Evolutionary conservation across 495 filamentous ascomycete genomes (phyloP), one percentile per base, ranked within the genome.

Genomic region (Tuber borchii): DNA sequence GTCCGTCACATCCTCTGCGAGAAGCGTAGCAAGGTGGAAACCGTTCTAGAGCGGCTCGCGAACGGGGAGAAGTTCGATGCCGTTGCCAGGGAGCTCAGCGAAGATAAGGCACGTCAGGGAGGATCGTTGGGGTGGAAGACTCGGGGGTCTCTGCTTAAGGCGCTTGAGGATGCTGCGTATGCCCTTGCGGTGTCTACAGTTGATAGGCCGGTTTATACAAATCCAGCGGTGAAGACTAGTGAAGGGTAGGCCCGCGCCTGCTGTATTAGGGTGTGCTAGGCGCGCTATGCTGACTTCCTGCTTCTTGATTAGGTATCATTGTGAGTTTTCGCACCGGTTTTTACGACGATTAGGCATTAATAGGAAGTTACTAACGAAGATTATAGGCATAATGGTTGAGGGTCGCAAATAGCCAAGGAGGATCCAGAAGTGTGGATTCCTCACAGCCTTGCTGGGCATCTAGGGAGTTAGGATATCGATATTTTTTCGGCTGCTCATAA

Each of bases 1-100:
- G 82, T 83, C 17, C 81, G 82, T 16, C 82, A 83, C 61, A 83
- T 83, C 69, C 82, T 83, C 4, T 83, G 82, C 79, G 81, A 79
- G 75, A 83, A 83, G 70, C 74, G 77, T 71, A 74, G 72, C 37
- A 78, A 83, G 69, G 79, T 81, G 75, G 73, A 72, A 78, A 37
- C 74, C 5, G 82, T 78, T 1, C 73, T 83, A 6, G 79, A 81
- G 65, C 78, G 82, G 20, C 51, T 83, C 8, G 78, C 74, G 10
- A 75, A 73, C 51, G 82, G 82, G 8, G 82, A 83, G 70, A 76
- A 75, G 43, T 83, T 83, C 42, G 82, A 83, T 46, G 72, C 75
- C 0, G 81, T 83, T 16, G 82, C 82, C 56, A 61, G 81, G 42
- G 82, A 83, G 39, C 44, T 83, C 46, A 77, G 72, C 17, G 75